phyloP scores from a whole-genome alignment of 2,329 filamentous ascomycete genomes.

The Raffaelea ambrosiae region DNA sequence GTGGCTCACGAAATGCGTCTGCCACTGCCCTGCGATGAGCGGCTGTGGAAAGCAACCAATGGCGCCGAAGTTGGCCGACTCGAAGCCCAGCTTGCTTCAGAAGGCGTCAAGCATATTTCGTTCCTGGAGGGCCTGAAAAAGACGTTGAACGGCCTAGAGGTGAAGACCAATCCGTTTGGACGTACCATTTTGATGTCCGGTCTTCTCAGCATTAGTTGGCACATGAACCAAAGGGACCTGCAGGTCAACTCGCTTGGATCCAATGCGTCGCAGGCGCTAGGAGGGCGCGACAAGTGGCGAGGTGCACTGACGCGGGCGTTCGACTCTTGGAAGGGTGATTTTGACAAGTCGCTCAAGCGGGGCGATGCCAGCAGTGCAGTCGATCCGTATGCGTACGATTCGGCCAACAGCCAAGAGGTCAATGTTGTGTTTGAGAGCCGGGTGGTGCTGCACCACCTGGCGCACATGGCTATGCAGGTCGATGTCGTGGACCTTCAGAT shows the following conservation, averaged over 20 bases:
- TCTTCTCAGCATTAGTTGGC: conserved; percentile 87
- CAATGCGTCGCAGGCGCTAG: conserved; percentile 57
- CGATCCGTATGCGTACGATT: conserved; percentile 46
- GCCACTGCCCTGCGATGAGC: conserved; percentile 85
- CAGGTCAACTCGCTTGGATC: conserved; percentile 75
- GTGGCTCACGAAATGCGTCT: conserved; percentile 91
- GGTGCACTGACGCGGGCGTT: conserved; percentile 78
- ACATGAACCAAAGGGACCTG: conserved; percentile 93
- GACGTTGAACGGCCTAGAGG: conserved; percentile 75
- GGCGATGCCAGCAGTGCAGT: conserved; percentile 32
- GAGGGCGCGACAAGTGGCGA: conserved; percentile 86
- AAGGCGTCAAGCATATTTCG: conserved; percentile 74
- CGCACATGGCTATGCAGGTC: conserved; percentile 96
- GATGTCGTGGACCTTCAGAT: conserved; percentile 98
- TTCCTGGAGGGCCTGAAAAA: conserved; percentile 89
- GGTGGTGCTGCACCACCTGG: conserved; percentile 83
- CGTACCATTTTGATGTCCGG: conserved; percentile 92
- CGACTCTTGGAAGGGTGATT: conserved; percentile 88
- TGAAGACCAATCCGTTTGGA: conserved; percentile 88
- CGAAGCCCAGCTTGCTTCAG: conserved; percentile 69
- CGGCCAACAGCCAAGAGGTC: conserved; percentile 39
- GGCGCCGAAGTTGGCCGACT: conserved; percentile 78
- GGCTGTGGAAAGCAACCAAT: conserved; percentile 83
- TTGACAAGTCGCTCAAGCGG: conserved; percentile 70
- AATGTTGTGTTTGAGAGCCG: conserved; percentile 73